Evolutionary conservation across 1,284 basidiomycete species (phyloP), one percentile per base, ranked within the genome.

Genomic region (Rhodotorula sp.): DNA sequence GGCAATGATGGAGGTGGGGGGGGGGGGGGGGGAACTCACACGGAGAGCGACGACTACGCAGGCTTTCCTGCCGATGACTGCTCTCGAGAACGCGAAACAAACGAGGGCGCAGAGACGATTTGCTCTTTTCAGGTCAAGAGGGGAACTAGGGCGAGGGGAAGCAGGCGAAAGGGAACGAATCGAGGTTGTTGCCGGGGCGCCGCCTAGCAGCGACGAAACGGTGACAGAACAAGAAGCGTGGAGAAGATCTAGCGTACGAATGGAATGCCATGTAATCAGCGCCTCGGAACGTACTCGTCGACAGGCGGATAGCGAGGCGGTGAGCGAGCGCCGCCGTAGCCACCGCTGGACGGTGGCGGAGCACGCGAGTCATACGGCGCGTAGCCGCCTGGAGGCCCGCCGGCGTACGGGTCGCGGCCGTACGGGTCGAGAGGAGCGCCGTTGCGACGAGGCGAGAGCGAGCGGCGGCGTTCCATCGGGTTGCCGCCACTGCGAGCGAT

Each of bases 361-460:
- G 49, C 60, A 2, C 64, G 64, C 27, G 68, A 19, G 57, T 63
- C 62, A 62, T 70, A 70, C 24, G 64, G 59, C 9, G 64, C 32
- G 53, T 70, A 66, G 58, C 61, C 64, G 47, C 39, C 48, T 29
- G 55, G 10, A 1, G 63, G 59, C 1, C 39, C 39, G 39, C 65
- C 34, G 19, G 53, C 60, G 47, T 57, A 62, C 24, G 59, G 32
- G n/a, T 60, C 59, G 59, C 62, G 59, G 2, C 55, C 67, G 65
- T 69, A 62, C 27, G 55, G 36, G 34, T 61, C 58, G 29, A 17
- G 24, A 7, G 46, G 36, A 19, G 52, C 36, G 5, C 56, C 63
- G 32, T 59, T 59, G 44, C 71, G 71, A 17, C 71, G 71, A 4
- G 71, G 71, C 13, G 68, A 70, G 34, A 73, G 58, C 17, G 71